These are phyloP conservation scores for Rubia tinctorum DNA, from an alignment of 305 asterid species.

Conservation along the genomic window DNA sequence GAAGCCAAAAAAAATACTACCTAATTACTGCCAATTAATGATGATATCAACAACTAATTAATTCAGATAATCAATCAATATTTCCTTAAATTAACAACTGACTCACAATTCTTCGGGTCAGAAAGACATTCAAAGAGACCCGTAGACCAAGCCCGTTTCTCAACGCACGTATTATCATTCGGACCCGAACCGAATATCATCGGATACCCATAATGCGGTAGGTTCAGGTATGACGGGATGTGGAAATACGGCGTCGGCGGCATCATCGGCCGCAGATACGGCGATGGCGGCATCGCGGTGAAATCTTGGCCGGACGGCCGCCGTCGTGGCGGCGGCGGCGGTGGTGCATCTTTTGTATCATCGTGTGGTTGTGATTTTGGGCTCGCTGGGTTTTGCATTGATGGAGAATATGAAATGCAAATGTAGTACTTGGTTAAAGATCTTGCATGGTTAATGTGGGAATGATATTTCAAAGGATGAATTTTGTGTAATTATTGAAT, in stretches of 20 bases:
- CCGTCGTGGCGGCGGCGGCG: background rate
- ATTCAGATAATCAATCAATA: too few relatives aligned
- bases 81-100: background rate
- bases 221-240: constrained; percentile 3
- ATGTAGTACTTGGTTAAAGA: background rate
- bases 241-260: constrained; percentile 16
- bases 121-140: constrained; percentile 24
- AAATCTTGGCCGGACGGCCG: background rate
- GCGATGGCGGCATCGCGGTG: constrained; percentile 11
- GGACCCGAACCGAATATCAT: constrained; percentile 1
- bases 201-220: constrained; percentile 2
- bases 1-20: background rate
- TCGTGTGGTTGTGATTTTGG: background rate
- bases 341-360: constrained; percentile 1
- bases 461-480: background rate
- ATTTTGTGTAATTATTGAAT: background rate
- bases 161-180: background rate
- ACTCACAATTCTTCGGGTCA: constrained; percentile 22
- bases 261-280: background rate
- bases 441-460: background rate
- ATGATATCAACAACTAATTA: too few relatives aligned
- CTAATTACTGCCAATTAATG: too few relatives aligned
- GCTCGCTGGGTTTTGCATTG: constrained; percentile 9
- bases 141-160: constrained; percentile 19
- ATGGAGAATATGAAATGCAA: background rate